Percentiles rank a stretch among this genome's conserved stretches.
These are phyloP conservation scores for Trypanosoma congolense DNA, from an alignment of 208 protist species.

Conservation along the genomic window DNA sequence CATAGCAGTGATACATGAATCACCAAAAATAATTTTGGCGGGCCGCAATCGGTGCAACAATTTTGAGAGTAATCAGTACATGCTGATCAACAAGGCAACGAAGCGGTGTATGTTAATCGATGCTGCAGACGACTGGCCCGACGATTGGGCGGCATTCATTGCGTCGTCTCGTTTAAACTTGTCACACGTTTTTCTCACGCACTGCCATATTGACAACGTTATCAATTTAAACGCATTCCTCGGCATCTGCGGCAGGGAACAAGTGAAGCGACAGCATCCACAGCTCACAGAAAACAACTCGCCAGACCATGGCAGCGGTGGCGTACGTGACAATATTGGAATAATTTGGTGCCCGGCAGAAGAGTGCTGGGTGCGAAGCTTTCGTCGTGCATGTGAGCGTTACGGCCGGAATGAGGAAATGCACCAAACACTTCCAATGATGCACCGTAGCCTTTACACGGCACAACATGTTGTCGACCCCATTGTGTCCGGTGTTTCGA, in stretches of 20 bases:
- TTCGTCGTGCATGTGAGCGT: conserved; percentile 69
- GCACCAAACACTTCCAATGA: conserved; percentile 54
- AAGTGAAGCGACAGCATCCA: not conserved
- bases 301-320: not conserved
- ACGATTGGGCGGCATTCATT: conserved; percentile 86
- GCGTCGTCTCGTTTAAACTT: conserved; percentile 45
- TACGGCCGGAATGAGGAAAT: conserved; percentile 70
- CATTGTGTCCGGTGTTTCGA: not conserved
- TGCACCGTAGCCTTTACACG: conserved; percentile 58
- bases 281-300: conserved; percentile 24
- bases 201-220: conserved; percentile 87
- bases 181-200: conserved; percentile 82
- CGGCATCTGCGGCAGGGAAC: conserved; percentile 41
- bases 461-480: conserved; percentile 14
- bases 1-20: conserved; percentile 82
- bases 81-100: conserved; percentile 64
- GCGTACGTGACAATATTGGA: conserved; percentile 28
- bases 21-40: conserved; percentile 65
- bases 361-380: conserved; percentile 75
- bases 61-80: conserved; percentile 83
- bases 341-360: conserved; percentile 80
- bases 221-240: conserved; percentile 78
- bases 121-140: conserved; percentile 85
- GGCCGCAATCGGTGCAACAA: conserved; percentile 78
- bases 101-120: conserved; percentile 81